phyloP scores from a whole-genome alignment of 2,329 filamentous ascomycete genomes.

The Arthrobotrys pseudoclavata region DNA sequence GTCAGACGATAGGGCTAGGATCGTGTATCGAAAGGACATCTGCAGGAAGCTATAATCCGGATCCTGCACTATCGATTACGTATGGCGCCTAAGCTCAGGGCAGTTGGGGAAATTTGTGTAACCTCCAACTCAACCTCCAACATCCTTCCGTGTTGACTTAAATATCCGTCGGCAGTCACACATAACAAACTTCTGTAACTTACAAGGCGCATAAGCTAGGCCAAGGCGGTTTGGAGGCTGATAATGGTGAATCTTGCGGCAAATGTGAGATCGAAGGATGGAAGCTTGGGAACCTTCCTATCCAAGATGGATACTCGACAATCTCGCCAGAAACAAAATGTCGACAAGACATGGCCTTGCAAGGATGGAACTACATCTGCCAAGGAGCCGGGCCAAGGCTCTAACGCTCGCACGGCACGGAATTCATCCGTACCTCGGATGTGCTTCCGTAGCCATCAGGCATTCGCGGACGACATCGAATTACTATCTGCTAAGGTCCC shows the following conservation, averaged over 20 bases:
- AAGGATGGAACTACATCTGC: constrained; percentile 39
- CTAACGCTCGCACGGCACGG: constrained; percentile 35
- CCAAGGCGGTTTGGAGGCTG: not conserved
- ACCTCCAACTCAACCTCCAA: constrained; percentile 36
- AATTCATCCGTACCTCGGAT: constrained; percentile 58
- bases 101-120: constrained; percentile 36
- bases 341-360: constrained; percentile 26
- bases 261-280: constrained; percentile 19
- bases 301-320: constrained; percentile 28
- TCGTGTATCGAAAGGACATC: constrained; percentile 17
- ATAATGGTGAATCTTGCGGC: constrained; percentile 3
- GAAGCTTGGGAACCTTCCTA: constrained; percentile 37
- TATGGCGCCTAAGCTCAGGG: constrained; percentile 11
- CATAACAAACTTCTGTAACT: not conserved
- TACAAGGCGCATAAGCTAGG: not conserved
- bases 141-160: constrained; percentile 16
- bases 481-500: constrained; percentile 16
- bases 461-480: constrained; percentile 37
- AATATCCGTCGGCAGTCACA: not conserved
- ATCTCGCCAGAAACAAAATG: constrained; percentile 32
- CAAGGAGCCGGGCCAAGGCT: constrained; percentile 46
- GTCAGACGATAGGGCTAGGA: constrained; percentile 1
- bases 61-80: constrained; percentile 25
- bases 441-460: constrained; percentile 51
- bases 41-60: constrained; percentile 12